Evolutionary conservation across 441 rosid genomes (phyloP), one percentile per base, ranked within the genome.

Genomic region (Gossypium lobatum): DNA sequence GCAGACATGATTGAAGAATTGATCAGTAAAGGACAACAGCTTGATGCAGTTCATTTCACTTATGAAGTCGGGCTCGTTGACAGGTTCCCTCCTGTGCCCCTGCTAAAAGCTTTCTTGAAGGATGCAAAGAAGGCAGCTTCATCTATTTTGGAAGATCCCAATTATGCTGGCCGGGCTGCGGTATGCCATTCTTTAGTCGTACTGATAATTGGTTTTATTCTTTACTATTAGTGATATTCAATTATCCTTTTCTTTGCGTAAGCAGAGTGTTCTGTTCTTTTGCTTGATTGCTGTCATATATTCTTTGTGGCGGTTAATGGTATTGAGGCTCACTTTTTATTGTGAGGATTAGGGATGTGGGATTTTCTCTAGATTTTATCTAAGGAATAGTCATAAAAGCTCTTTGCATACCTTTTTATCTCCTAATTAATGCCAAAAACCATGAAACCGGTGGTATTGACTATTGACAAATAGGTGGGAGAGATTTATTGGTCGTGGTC

Each of bases 31-130:
- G 97, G 97, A 72, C 97, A 95, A 76, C 97, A 89, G 86, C 96
- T 93, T 73, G 99, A 93, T 84, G 99, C 99, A 8, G 95, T 95
- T 78, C 99, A 93, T 88, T 95, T 95, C 50, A 85, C 95, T 25
- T 91, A 86, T 83, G 99, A 93, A 81, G 96, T 90, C 77, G 96
- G 97, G 13, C 96, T 95, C 58, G 92, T 88, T 59, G 83, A 84
- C 80, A 89, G 80, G 80, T 91, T 93, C 78, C 99, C 95, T 31
- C 89, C 99, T 53, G 95, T 89, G 75, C 98, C 98, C 65, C 77
- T 95, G 60, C 89, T 93, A 58, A 95, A 88, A 84, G 83, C 95
- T 34, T 95, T 85, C 81, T 81, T 95, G 70, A 90, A 88, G 80
- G 98, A 95, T 59, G 93, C 99, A 25, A 93, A 83, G 93, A 94